phyloP scores from a whole-genome alignment of 106 monocot genomes.

The Allium sativum region DNA sequence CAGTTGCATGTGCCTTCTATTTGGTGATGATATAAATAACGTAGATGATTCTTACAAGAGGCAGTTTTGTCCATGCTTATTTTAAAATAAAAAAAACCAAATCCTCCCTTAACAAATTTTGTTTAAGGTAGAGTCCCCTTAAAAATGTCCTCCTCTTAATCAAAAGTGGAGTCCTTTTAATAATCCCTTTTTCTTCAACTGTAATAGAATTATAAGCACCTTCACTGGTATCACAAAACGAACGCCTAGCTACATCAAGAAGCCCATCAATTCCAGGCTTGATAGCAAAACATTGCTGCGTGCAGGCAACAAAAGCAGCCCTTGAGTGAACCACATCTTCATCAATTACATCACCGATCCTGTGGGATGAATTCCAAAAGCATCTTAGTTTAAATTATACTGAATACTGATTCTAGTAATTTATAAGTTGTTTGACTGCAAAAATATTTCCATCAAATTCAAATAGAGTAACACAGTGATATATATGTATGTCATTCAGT shows the following conservation, averaged over 20 bases:
- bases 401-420: neutral
- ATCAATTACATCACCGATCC: constrained; percentile 81
- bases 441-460: neutral
- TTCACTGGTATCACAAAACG: constrained; percentile 98
- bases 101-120: no score
- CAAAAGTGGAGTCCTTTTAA: no score
- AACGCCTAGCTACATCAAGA: constrained; percentile 84
- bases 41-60: no score
- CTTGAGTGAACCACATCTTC: constrained; percentile 88
- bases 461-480: no score
- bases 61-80: no score
- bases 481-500: no score
- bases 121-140: no score
- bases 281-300: constrained; percentile 97
- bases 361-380: constrained; percentile 10
- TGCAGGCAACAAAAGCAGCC: constrained; percentile 87
- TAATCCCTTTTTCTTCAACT: no score
- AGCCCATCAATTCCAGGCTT: constrained; percentile 83
- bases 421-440: neutral
- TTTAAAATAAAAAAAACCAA: no score
- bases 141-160: no score
- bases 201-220: constrained; percentile 30
- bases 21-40: no score
- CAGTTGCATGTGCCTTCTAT: no score
- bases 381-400: neutral